Evolutionary conservation across 73 alveolate species (phyloP), one percentile per base, ranked within the genome.

Genomic region (Paramecium caudatum): DNA sequence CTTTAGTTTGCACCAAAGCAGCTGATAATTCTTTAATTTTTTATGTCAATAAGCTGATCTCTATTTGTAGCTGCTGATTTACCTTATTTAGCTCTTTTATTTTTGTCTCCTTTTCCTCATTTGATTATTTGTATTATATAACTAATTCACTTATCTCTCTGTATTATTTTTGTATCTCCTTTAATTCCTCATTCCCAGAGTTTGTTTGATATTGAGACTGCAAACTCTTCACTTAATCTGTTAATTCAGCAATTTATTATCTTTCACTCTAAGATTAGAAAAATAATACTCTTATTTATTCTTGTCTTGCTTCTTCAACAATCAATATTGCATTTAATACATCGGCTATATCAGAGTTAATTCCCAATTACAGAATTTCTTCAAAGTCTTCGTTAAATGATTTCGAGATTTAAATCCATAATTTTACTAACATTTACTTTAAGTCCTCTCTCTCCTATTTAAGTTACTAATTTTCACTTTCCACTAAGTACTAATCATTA

Each of bases 321-420:
- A 68, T 68, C 10, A 68, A 3, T 32, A 68, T 34, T 6, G 84
- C 84, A 68, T 68, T 68, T n/a, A 33, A 0, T 3, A 68, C 50
- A 68, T 68, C 84, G 25, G 17, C 5, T 6, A 68, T 68, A 32
- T 68, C 84, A 25, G 84, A 34, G 34, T 68, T 37, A 43, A 68
- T 68, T 4, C 84, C 84, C 10, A 68, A 5, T 37, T 68, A 32
- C 16, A 68, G 15, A 15, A 68, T 68, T 68, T 68, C 84, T 37
- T 68, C 84, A 37, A 68, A 68, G 50, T 68, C 84, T 34, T 68
- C 84, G 34, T 68, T 68, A 34, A 68, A 68, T 32, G 84, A 34
- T 68, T 30, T 68, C 36, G 84, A 34, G 50, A 68, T 37, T 32
- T 32, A 34, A 3, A 68, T 37, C 84, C 84, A 68, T n/a, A 34